Evolutionary conservation across 805 yeast species (phyloP), one percentile per base, ranked within the genome.

Genomic region (Kodamaea laetipori): DNA sequence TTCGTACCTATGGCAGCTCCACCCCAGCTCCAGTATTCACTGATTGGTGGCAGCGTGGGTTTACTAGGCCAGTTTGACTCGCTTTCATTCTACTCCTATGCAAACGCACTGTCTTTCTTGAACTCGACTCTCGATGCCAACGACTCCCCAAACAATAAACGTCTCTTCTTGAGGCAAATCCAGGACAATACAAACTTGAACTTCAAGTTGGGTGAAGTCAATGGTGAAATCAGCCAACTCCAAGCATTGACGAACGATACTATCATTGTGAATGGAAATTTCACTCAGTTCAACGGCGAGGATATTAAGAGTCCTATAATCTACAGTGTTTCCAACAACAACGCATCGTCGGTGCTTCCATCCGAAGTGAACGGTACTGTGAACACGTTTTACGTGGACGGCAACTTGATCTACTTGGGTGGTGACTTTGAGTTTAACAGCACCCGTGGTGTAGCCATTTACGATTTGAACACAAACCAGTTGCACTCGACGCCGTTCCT

Each of bases 391-490:
- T 60, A 53, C 39, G 82, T 62, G 1, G 72, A 69, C 35, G 60
- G 64, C 25, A 63, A 75, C 16, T 44, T 78, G 16, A 74, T 88
- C 0, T 89, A 86, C 56, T 75, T 87, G 38, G 99, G 97, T 7
- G 99, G 99, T 15, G 73, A 78, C 46, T 78, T 92, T 51, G 59
- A 71, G 4, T 81, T 71, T 58, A 70, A 77, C 44, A 60, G 66
- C 36, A 70, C 81, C 6, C 55, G 71, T 51, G 84, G 89, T 39
- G 85, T 78, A 0, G 82, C 86, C 7, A 64, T 80, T 4, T 92
- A 87, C 73, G 74, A 87, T 61, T 55, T 66, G 11, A 50, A 74
- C 0, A 52, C 74, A 3, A 53, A 70, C 15, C 24, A 61, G 2
- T 63, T 86, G 30, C 39, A 56, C 2, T 57, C 74, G 6, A 67